phyloP scores from a whole-genome alignment of 179 eudicot genomes.

The Beta macrorhiza region DNA sequence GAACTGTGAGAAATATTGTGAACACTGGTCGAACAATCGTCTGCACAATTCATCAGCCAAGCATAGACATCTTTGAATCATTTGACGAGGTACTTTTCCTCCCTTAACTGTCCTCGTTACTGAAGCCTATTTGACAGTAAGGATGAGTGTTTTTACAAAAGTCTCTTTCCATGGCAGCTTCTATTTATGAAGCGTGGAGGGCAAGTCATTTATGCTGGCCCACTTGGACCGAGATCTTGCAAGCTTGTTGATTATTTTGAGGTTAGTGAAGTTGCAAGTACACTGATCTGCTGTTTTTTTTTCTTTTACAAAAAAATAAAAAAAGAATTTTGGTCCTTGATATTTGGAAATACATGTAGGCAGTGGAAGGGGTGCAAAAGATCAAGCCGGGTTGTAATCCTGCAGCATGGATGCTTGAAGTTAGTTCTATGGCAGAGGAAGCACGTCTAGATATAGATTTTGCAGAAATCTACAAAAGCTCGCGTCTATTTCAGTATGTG shows the following conservation, averaged over 20 bases:
- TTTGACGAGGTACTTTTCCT: constrained; percentile 71
- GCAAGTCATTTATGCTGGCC: constrained; percentile 89
- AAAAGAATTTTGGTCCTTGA: neutral
- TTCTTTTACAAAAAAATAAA: too few species aligned
- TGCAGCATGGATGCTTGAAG: constrained; percentile 97
- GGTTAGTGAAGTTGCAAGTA: constrained; percentile 40
- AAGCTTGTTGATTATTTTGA: constrained; percentile 76
- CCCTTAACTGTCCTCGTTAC: neutral
- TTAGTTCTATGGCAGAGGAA: constrained; percentile 76
- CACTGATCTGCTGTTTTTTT: neutral
- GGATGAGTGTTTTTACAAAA: neutral
- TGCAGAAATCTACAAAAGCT: constrained; percentile 75
- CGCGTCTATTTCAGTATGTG: constrained; percentile 65
- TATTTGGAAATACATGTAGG: constrained; percentile 35
- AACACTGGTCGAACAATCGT: constrained; percentile 95
- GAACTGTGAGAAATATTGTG: constrained; percentile 91
- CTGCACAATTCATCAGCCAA: constrained; percentile 96
- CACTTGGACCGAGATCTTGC: constrained; percentile 74
- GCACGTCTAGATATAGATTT: constrained; percentile 73
- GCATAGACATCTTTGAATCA: constrained; percentile 95
- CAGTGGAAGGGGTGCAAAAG: constrained; percentile 72
- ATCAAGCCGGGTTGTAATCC: constrained; percentile 87
- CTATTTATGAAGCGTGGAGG: constrained; percentile 96
- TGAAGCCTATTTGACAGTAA: neutral
- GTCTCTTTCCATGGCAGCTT: constrained; percentile 53